Evolutionary conservation across 2,329 filamentous ascomycete genomes (phyloP), one percentile per base, ranked within the genome.

Genomic region (Neofusicoccum laricinum): DNA sequence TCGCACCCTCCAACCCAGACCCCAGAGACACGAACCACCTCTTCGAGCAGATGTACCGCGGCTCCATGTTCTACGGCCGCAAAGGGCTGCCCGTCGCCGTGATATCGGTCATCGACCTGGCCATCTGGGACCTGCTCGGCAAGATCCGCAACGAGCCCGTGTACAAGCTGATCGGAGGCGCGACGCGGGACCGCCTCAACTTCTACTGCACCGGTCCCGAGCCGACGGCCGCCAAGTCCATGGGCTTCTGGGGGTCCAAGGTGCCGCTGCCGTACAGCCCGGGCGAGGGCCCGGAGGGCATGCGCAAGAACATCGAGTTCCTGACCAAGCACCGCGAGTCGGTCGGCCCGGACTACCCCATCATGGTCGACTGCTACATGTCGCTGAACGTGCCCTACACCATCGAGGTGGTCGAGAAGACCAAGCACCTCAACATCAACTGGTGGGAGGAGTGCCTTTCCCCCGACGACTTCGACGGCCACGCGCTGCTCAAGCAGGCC

Each of bases 351-450:
- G 91, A 97, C 76, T 97, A 95, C 76, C 93, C 93, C 50, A 84
- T 97, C 69, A 93, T 96, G 83, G 93, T 97, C 4, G 93, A 97
- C 80, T 97, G 93, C 83, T 97, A 96, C 80, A 97, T 97, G 93
- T 93, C 90, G 69, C 82, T 97, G 72, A 97, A 93, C 72, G 93
- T 97, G 30, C 82, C 91, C 1, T 97, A 97, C 80, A 96, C 92
- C 3, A 96, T 97, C 70, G 90, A 97, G 78, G 84, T 97, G 25
- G 93, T 91, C 66, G 91, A 93, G 79, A 90, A 89, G 59, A 92
- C 90, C 74, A 86, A 91, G 70, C 88, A 93, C 69, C 85, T 97
- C 69, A 86, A 94, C 77, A 93, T 97, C 76, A 93, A 97, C 81
- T 97, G 93, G 93, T 97, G 92, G 92, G 93, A 97, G 81, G 93